Evolutionary conservation across 2,329 filamentous ascomycete species (phyloP), one percentile per base, ranked within the genome.

Genomic region (Aspergillus tanneri): DNA sequence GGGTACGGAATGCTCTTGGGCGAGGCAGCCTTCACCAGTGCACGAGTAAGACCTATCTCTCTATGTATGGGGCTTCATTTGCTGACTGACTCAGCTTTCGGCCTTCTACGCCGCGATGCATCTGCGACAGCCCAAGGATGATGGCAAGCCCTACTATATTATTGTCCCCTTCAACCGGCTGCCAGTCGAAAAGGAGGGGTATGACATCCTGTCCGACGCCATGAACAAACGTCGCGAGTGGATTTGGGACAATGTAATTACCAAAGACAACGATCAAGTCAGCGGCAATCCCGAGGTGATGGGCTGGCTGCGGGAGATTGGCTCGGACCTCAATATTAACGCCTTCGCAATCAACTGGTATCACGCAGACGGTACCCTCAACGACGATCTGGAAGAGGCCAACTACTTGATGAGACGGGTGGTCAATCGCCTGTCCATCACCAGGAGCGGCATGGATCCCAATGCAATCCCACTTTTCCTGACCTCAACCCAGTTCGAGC

Each of bases 321-420:
- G 74, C 0, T 75, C 73, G 0, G 75, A 77, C n/a, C 59, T 73
- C 6, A 77, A 74, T 54, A 76, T 78, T 45, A 55, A 55, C 22
- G 43, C 47, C 2, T 53, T 55, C 34, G 46, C 50, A 1, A 55
- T 72, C 21, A 78, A 78, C 50, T 78, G 72, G 63, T 62, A 65
- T 2, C 53, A 73, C 34, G 42, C 57, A 1, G 53, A 76, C 11
- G 72, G 71, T 0, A 58, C 35, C 0, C 58, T 74, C 12, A 77
- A 77, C 49, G 60, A 58, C 0, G 73, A 77, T 36, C 60, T 77
- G 2, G 73, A 75, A 47, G 74, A 77, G 52, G 74, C 75, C 3
- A 78, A 77, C 48, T 74, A 77, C 49, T 64, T 78, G 18, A 78
- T 75, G 68, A 66, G 65, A 48, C 62, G 69, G 3, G 70, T 78